Conservation (phyloP, 2,329 filamentous ascomycete genomes). For the Aspergillus pseudoterreus region DNA sequence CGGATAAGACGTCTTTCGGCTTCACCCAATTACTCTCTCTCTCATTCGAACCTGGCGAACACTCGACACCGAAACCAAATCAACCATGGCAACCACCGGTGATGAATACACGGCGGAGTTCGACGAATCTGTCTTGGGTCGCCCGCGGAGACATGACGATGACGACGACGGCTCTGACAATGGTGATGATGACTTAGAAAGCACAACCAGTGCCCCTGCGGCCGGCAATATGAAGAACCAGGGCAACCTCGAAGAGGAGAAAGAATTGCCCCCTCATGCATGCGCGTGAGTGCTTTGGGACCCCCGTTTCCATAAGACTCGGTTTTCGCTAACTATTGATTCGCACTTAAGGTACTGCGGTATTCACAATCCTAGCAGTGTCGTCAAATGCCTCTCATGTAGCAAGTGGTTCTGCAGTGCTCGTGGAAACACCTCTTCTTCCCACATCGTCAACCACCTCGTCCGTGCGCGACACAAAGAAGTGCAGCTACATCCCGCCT, state of each 20-base stretch:
- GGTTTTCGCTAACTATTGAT: conserved; percentile 8
- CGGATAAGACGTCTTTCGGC: conserved; percentile 2
- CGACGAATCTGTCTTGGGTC: conserved; percentile 74
- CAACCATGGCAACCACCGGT: conserved; percentile 75
- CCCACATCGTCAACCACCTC: conserved; percentile 97
- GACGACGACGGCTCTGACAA: conserved; percentile 85
- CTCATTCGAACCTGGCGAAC: neutral
- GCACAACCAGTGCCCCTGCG: conserved; percentile 74
- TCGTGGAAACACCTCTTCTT: conserved; percentile 91
- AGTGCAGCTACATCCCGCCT: conserved; percentile 91
- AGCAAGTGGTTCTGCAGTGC: conserved; percentile 99
- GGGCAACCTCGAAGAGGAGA: conserved; percentile 68
- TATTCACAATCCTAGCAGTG: conserved; percentile 90
- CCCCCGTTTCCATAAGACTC: conserved; percentile 12
- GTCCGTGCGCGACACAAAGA: conserved; percentile 98
- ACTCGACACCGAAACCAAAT: conserved; percentile 62
- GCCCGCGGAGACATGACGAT: conserved; percentile 72
- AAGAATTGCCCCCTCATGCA: conserved; percentile 87
- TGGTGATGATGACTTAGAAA: conserved; percentile 75
- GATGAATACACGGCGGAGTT: conserved; percentile 71
- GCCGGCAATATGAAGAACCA: conserved; percentile 66
- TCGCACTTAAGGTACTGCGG: conserved; percentile 72
- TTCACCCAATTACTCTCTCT: neutral
- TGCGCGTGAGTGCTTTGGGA: conserved; percentile 70
- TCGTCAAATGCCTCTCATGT: conserved; percentile 93